Base-by-base conservation (phyloP, 805 yeast genomes). In the Ogataea ganodermae region DNA sequence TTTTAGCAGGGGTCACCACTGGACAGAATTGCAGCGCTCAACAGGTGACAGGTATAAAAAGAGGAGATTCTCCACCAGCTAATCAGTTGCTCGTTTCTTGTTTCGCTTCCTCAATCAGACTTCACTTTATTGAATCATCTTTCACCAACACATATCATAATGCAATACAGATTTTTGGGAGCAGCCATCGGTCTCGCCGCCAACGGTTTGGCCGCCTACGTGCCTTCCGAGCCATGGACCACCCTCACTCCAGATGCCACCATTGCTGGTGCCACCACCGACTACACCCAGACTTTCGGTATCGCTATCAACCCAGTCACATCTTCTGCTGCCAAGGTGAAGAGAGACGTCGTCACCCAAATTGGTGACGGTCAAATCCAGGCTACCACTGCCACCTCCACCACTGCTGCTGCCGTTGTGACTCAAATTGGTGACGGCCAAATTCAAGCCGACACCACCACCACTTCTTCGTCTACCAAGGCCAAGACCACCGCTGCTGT, bases 211-310 rank as follows among this genome's bases (percentile, higher is more conserved):
- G 84, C 86, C 43, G 88, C 88, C 49, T 78, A 78, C 57, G 79
- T 81, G 56, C 86, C 86, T 52, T 66, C 81, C 45, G 84, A 79
- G 50, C 81, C 84, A 58, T 85, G 86, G 86, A 67, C 85, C 45
- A 82, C 89, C 46, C 74, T 86, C 66, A 84, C 90, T 31, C 91
- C 94, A 56, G 48, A 66, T 35, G 78, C 77, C 40, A 60, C 75
- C 39, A 74, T 75, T 50, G 55, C 79, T 9, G 81, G 81, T 60
- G 84, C 81, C 51, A 57, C 75, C 42, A 79, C 87, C 40, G 80
- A 80, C 58, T 78, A 78, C 74, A 48, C 79, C 28, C 63, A 70
- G 37, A 62, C 76, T 42, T 85, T 85, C 60, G 92, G 91, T 71
- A 84, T 85, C 60, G 86, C 85, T 50, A 80, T 85, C 53, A 69